phyloP scores from a whole-genome alignment of 83 land plant species.

The Diphasiastrum complanatum region DNA sequence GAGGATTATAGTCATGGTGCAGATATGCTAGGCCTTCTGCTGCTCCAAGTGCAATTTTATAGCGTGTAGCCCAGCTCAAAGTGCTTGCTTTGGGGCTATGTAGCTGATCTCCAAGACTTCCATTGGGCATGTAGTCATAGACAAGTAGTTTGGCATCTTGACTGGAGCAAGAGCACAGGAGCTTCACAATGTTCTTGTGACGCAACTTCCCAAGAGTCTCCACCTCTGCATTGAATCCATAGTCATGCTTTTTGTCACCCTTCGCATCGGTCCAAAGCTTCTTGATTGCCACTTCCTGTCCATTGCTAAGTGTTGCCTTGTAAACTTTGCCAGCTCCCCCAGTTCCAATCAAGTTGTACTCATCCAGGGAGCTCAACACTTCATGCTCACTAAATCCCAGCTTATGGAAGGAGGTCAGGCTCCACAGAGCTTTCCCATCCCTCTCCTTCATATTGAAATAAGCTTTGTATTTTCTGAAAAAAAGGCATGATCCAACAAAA shows the following conservation, averaged over 20 bases:
- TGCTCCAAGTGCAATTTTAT: too few relatives aligned
- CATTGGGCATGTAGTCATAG: slow-evolving; percentile 78
- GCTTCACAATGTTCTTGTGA: slow-evolving; percentile 70
- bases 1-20: too few relatives aligned
- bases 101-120: slow-evolving; percentile 64
- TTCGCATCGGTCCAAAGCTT: slow-evolving; percentile 39
- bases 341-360: slow-evolving; percentile 58
- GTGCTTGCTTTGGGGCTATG: slow-evolving; percentile 33
- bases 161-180: slow-evolving; percentile 55
- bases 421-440: slow-evolving; percentile 35
- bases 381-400: slow-evolving; percentile 48
- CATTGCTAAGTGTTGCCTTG: slow-evolving; percentile 47
- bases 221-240: slow-evolving; percentile 53
- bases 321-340: slow-evolving; percentile 70
- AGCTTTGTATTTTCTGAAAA: slow-evolving; percentile 33
- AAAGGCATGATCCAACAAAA: slow-evolving; percentile 35
- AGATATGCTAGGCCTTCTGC: too few relatives aligned
- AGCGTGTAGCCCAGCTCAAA: slow-evolving; percentile 48
- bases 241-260: slow-evolving; percentile 30
- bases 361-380: slow-evolving; percentile 37
- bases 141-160: slow-evolving; percentile 55
- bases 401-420: slow-evolving; percentile 52
- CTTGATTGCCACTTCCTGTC: slow-evolving; percentile 61
- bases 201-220: slow-evolving; percentile 57
- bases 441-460: slow-evolving; percentile 21